Percentiles rank a stretch among this genome's conserved stretches.
phyloP scores from a whole-genome alignment of 2,329 filamentous ascomycete genomes.

The Domatiomyces globalis region DNA sequence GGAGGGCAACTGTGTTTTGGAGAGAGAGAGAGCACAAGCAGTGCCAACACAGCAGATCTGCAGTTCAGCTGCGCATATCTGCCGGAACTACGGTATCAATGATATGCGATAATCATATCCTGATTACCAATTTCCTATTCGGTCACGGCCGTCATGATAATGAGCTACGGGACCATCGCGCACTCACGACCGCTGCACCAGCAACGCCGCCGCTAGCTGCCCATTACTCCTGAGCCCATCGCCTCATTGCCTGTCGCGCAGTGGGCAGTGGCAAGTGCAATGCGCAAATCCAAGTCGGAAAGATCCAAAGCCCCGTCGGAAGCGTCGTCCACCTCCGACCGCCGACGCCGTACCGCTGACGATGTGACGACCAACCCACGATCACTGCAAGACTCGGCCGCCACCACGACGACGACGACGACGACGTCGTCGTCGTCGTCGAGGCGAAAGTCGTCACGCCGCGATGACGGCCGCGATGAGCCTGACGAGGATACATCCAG shows the following conservation, averaged over 20 bases:
- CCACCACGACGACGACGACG: constrained; percentile 11
- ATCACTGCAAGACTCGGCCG: constrained; percentile 5
- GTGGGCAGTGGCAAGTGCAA: background rate
- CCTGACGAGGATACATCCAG: constrained; percentile 1
- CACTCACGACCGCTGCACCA: background rate
- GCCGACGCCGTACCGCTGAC: constrained; percentile 8
- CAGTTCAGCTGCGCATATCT: background rate
- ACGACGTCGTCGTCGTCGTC: constrained; percentile 9
- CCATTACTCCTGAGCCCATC: too few relatives aligned
- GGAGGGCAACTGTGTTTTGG: background rate
- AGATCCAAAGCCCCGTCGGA: constrained; percentile 13
- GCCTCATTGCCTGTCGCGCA: too few relatives aligned
- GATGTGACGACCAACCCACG: constrained; percentile 1
- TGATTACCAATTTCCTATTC: background rate
- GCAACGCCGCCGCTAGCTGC: background rate
- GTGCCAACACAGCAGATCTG: background rate
- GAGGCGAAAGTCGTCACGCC: constrained; percentile 8
- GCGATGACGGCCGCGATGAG: constrained; percentile 4
- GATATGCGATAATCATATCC: background rate
- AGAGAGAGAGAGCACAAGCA: background rate
- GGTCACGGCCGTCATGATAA: background rate
- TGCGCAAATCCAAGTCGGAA: constrained; percentile 16
- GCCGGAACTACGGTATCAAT: too few relatives aligned
- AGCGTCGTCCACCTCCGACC: constrained; percentile 8
- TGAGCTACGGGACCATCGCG: background rate